phyloP scores from a whole-genome alignment of 2,329 filamentous ascomycete genomes.

The Ophioceras dolichostomum region DNA sequence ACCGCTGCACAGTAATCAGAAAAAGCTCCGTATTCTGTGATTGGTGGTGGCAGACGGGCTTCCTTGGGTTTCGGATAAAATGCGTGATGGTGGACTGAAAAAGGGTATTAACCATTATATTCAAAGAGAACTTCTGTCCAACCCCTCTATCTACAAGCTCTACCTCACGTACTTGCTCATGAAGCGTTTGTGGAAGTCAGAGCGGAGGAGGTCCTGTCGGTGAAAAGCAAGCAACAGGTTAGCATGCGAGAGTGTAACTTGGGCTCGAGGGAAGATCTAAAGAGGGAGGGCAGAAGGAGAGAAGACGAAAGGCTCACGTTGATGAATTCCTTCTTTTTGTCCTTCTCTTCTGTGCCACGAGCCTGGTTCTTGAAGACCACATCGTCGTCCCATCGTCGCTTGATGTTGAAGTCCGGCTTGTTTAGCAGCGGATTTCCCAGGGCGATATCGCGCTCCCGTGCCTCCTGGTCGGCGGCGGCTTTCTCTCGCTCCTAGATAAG shows the following conservation, averaged over 20 bases:
- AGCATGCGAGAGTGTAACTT: conserved; percentile 1
- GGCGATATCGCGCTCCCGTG: conserved; percentile 78
- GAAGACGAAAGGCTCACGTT: conserved; percentile 50
- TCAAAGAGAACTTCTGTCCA: too few species aligned
- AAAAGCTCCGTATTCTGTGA: too few species aligned
- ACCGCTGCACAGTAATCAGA: too few species aligned
- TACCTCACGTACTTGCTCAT: conserved; percentile 62
- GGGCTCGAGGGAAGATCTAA: neutral
- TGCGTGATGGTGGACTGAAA: too few species aligned
- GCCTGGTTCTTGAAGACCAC: conserved; percentile 99
- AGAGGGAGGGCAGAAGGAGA: neutral
- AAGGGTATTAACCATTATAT: neutral
- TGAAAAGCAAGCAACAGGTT: neutral
- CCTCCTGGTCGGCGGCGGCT: conserved; percentile 69
- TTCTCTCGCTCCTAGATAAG: conserved; percentile 65
- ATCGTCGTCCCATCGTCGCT: conserved; percentile 93
- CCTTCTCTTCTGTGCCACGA: conserved; percentile 82
- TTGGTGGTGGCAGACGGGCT: too few species aligned
- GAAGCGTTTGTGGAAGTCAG: conserved; percentile 95
- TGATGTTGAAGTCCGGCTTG: conserved; percentile 77
- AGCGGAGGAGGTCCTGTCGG: conserved; percentile 66
- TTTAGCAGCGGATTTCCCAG: conserved; percentile 88
- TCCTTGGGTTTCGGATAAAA: too few species aligned
- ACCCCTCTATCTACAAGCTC: too few species aligned
- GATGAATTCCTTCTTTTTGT: conserved; percentile 85